A percentile compares a stretch with the other conserved stretches of the same genome.
Conservation (phyloP, 2,329 filamentous ascomycete genomes). For the Fusarium humuli region DNA sequence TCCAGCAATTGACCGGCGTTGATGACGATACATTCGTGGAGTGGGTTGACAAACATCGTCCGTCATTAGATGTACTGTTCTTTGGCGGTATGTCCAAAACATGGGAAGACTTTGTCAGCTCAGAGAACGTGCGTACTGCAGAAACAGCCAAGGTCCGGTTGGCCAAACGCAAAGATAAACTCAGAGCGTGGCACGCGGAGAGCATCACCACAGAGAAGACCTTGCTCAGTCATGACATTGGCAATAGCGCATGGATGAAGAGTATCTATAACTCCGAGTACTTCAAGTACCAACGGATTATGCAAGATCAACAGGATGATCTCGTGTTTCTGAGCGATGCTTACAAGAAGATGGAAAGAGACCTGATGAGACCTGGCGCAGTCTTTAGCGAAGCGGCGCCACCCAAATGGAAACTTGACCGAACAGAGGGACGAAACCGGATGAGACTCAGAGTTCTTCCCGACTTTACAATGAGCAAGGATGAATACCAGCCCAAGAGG, state of each 20-base stretch:
- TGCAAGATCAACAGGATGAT: constrained; percentile 95
- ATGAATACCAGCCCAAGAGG: constrained; percentile 87
- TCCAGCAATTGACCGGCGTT: constrained; percentile 85
- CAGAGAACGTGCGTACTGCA: constrained; percentile 83
- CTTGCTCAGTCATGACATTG: constrained; percentile 84
- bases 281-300: constrained; percentile 86
- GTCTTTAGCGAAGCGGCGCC: constrained; percentile 75
- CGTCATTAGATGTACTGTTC: constrained; percentile 84
- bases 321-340: constrained; percentile 79
- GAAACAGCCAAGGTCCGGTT: constrained; percentile 79
- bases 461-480: constrained; percentile 74
- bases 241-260: constrained; percentile 91
- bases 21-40: constrained; percentile 88
- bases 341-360: constrained; percentile 82
- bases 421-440: constrained; percentile 93
- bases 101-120: constrained; percentile 88
- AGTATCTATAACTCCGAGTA: constrained; percentile 95
- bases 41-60: constrained; percentile 87
- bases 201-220: constrained; percentile 76
- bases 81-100: constrained; percentile 81
- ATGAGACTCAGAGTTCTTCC: constrained; percentile 91
- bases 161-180: constrained; percentile 80
- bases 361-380: constrained; percentile 82
- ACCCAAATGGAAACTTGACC: constrained; percentile 90
- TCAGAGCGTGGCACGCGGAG: constrained; percentile 83